These are phyloP conservation scores for Aspergillus amoenus DNA, from an alignment of 2,329 filamentous ascomycete genomes.

Conservation along the genomic window DNA sequence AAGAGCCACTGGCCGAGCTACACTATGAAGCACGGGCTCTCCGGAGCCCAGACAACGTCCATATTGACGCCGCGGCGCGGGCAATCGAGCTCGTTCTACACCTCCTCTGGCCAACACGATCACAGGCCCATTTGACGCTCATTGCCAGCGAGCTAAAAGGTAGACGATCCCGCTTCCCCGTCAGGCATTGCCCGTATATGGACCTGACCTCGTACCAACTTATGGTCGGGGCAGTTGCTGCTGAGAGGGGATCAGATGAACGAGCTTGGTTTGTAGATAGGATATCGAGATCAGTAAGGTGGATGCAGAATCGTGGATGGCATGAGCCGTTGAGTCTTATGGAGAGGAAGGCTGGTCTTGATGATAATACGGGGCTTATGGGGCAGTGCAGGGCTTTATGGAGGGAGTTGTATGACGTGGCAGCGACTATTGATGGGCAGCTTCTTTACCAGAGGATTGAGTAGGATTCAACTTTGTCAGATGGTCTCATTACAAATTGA, in stretches of 20 bases:
- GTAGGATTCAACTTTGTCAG: too few species aligned
- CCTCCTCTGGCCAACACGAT: slow-evolving; percentile 3
- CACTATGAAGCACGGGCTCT: slow-evolving; percentile 5
- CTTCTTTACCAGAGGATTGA: too few species aligned
- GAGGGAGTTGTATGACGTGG: neutral
- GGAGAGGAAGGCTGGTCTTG: neutral
- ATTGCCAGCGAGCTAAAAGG: slow-evolving; percentile 2
- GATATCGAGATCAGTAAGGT: neutral
- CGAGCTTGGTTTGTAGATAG: slow-evolving; percentile 7
- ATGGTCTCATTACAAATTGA: too few species aligned
- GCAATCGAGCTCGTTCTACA: slow-evolving; percentile 2
- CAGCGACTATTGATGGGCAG: too few species aligned
- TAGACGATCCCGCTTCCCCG: neutral
- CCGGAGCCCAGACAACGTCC: neutral
- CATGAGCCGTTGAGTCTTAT: neutral
- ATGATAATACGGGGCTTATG: neutral
- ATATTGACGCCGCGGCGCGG: slow-evolving; percentile 2
- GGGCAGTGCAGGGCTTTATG: neutral
- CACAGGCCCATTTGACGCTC: neutral
- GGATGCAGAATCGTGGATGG: slow-evolving; percentile 6
- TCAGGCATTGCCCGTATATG: slow-evolving; percentile 5
- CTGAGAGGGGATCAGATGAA: neutral
- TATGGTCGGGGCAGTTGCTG: slow-evolving; percentile 4
- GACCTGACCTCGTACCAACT: slow-evolving; percentile 5
- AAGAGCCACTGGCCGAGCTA: slow-evolving; percentile 3